Conservation (phyloP, 306 rosid species). For the Malus sylvestris region DNA sequence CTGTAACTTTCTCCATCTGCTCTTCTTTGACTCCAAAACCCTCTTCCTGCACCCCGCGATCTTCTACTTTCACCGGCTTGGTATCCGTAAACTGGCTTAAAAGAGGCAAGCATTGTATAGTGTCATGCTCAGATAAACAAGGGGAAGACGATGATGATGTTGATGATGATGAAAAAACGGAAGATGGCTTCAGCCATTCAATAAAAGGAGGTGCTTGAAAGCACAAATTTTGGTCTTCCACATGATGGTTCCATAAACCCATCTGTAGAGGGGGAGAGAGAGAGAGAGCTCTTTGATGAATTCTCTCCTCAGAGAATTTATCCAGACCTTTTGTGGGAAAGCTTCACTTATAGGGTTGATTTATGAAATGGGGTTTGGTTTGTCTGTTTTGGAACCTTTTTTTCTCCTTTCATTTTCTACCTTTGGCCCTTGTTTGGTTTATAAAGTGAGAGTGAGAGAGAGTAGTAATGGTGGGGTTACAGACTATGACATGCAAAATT, state of each 20-base stretch:
- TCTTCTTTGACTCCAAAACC: slow-evolving; percentile 45
- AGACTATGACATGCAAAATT: slow-evolving; percentile 49
- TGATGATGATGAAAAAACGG: slow-evolving; percentile 25
- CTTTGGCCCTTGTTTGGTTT: slow-evolving; percentile 48
- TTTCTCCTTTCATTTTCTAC: slow-evolving; percentile 21
- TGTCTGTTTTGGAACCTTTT: slow-evolving; percentile 36
- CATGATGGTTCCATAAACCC: slow-evolving; percentile 54
- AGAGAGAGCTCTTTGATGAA: slow-evolving; percentile 11
- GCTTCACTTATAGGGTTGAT: slow-evolving; percentile 25
- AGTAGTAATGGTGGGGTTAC: slow-evolving; percentile 51
- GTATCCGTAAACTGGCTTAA: slow-evolving; percentile 23
- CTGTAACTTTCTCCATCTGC: slow-evolving; percentile 43
- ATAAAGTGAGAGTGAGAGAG: slow-evolving; percentile 10
- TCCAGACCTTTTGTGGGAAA: slow-evolving; percentile 37
- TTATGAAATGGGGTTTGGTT: slow-evolving; percentile 43
- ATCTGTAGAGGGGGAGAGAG: slow-evolving; percentile 33
- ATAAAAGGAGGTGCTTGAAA: slow-evolving; percentile 75
- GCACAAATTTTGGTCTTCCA: slow-evolving; percentile 34
- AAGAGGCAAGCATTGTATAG: slow-evolving; percentile 66
- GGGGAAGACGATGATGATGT: slow-evolving; percentile 19
- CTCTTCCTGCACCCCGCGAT: slow-evolving; percentile 23
- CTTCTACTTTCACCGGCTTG: slow-evolving; percentile 31
- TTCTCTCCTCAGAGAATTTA: slow-evolving; percentile 43
- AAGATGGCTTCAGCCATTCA: slow-evolving; percentile 85
- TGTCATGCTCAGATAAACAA: slow-evolving; percentile 16